Evolutionary conservation across 192 early-diverging fungal genomes (phyloP), one percentile per base, ranked within the genome.

Genomic region (Umbelopsis sp.): DNA sequence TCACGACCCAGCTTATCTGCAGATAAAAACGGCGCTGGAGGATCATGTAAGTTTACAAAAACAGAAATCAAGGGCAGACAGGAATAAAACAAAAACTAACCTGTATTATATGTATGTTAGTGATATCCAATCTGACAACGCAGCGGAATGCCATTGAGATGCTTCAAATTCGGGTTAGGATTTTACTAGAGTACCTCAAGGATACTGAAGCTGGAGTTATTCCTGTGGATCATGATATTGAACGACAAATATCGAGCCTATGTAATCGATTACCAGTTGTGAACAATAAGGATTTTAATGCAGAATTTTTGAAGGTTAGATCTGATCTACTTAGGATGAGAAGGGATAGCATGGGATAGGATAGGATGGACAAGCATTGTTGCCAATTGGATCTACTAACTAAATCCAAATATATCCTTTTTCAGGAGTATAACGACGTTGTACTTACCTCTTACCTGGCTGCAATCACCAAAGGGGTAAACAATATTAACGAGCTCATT

Each of bases 111-210:
- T 11, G 12, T 11, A 41, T 41, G 25, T 10, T 51, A 93, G 92
- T 93, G 45, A 84, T 90, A 26, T 76, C 86, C 0, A 91, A 92
- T 66, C 77, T 96, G 36, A 86, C 84, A 10, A 83, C 86, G 38
- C 94, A 95, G 75, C 72, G 81, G 56, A 96, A 92, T 71, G 92
- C 94, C 9, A 90, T 96, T 73, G 83, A 88, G 45, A 95, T 96
- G 94, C 76, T 96, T 8, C 86, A 92, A 66, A 76, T 87, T 1
- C 82, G 94, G 38, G 83, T 94, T 65, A 74, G 87, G 26, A 73
- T 94, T 17, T 76, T 96, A 16, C 84, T 88, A 51, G 66, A 89
- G 68, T 96, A 96, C 72, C 78, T 96, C 21, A 69, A 83, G 32
- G 93, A 91, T 70, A 86, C 87, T n/a, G 84, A 92, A 49, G 69